These are phyloP conservation scores for Achlya hypogyna DNA, from an alignment of 352 stramenopile species.

Conservation along the genomic window DNA sequence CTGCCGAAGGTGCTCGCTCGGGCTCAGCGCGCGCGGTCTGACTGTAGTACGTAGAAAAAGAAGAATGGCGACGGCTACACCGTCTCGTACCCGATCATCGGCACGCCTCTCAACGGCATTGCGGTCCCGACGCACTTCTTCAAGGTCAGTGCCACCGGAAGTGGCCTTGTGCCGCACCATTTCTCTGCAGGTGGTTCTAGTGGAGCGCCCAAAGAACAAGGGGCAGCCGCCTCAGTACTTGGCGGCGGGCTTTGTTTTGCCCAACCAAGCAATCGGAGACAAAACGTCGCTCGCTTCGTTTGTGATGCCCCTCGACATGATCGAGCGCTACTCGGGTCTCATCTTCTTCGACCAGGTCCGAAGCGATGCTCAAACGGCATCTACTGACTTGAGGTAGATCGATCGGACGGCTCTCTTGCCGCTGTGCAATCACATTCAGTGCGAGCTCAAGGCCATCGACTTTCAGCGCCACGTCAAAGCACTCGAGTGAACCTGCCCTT, in stretches of 20 bases:
- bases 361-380: neutral
- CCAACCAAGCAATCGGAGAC: slow-evolving; percentile 78
- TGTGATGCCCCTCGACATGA: slow-evolving; percentile 80
- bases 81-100: slow-evolving; percentile 71
- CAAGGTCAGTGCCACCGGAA: slow-evolving; percentile 44
- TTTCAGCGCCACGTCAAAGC: slow-evolving; percentile 10
- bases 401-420: neutral
- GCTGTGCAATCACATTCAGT: slow-evolving; percentile 61
- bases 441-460: slow-evolving; percentile 27
- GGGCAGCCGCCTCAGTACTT: slow-evolving; percentile 4
- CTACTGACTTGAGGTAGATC: neutral
- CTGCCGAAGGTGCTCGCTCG: slow-evolving; percentile 52
- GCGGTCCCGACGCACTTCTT: slow-evolving; percentile 95
- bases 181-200: neutral
- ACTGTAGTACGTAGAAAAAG: slow-evolving; percentile 37
- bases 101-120: slow-evolving; percentile 78
- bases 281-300: slow-evolving; percentile 79
- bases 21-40: neutral
- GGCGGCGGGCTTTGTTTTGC: slow-evolving; percentile 89
- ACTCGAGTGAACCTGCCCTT: neutral
- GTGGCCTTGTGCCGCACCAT: slow-evolving; percentile 5
- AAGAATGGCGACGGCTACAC: slow-evolving; percentile 52
- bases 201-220: neutral
- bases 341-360: slow-evolving; percentile 88
- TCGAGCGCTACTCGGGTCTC: slow-evolving; percentile 88